Percentiles rank a stretch among this genome's conserved stretches.
Conservation (phyloP, 129 eudicot genomes). For the Scalesia atractyloides region DNA sequence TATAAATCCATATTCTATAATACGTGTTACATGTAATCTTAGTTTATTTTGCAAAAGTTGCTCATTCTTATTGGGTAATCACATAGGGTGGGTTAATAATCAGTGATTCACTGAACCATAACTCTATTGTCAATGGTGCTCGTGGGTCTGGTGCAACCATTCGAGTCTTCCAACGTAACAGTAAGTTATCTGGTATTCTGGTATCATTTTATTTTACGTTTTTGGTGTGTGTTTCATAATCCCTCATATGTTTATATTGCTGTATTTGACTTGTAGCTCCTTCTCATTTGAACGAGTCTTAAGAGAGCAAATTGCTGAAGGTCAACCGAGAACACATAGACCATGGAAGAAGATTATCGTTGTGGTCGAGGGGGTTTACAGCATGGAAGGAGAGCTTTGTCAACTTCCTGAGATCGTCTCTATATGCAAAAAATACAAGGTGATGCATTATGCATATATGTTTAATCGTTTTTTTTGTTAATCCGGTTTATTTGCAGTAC, state of each 20-base stretch:
- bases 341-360: conserved; percentile 97
- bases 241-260: not conserved
- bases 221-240: not conserved
- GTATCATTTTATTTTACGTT: conserved; percentile 12
- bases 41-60: not conserved
- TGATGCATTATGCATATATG: conserved; percentile 10
- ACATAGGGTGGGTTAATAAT: conserved; percentile 87
- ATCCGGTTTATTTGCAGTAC: not conserved
- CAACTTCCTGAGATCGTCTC: conserved; percentile 92
- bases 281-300: conserved; percentile 84
- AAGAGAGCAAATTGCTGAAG: conserved; percentile 92
- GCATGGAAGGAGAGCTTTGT: conserved; percentile 99
- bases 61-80: conserved; percentile 6
- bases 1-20: not conserved
- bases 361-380: conserved; percentile 92
- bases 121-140: conserved; percentile 95
- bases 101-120: conserved; percentile 93
- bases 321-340: conserved; percentile 97
- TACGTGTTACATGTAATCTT: not conserved
- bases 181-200: conserved; percentile 41
- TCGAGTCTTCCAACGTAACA: conserved; percentile 87
- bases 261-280: conserved; percentile 49
- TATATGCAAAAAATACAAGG: conserved; percentile 95
- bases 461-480: not conserved
- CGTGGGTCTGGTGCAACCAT: conserved; percentile 93